Evolutionary conservation across 192 early-diverging fungal genomes (phyloP), one percentile per base, ranked within the genome.

Genomic region (Coemansia sp.): DNA sequence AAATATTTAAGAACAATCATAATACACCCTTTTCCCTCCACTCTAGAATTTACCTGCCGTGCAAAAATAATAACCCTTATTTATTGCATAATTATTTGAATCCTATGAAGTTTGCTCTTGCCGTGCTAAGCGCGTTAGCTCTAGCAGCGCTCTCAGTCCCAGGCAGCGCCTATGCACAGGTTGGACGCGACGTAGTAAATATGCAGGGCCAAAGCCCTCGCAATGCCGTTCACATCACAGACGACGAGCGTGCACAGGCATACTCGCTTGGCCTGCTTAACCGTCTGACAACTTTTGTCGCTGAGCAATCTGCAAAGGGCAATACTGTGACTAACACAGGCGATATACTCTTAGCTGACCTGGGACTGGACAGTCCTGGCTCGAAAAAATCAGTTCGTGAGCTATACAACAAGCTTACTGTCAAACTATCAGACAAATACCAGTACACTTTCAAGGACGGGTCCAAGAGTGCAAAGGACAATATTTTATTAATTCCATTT

Each of bases 401-500:
- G 32, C 62, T 74, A 20, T 63, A 59, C 41, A 43, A 53, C 59
- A 56, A 56, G 12, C 35, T 71, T 12, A 37, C 62, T 32, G 47
- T 71, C 30, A 61, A 16, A 27, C 59, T 69, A 3, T 65, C 67
- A 15, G 62, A 66, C 44, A 68, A 56, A 18, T 62, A 65, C 38
- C 65, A 56, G 60, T 63, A 53, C 40, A 30, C 35, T 2, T 45
- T 71, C 18, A 44, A 52, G 34, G 22, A 64, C 1, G 32, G 15
- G 5, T 2, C 49, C 13, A 47, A 38, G 11, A 44, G 37, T 27
- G 35, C 49, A 18, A 66, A 3, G 20, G 41, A 11, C 13, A 35
- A 38, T 35, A 73, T 73, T 32, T 55, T 75, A 32, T 45, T 49
- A 15, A 81, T 81, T 11, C 70, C 78, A 9, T 81, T 81, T 56